These are phyloP conservation scores for Aphanomyces stellatus DNA, from an alignment of 352 stramenopile genomes.

Conservation along the genomic window DNA sequence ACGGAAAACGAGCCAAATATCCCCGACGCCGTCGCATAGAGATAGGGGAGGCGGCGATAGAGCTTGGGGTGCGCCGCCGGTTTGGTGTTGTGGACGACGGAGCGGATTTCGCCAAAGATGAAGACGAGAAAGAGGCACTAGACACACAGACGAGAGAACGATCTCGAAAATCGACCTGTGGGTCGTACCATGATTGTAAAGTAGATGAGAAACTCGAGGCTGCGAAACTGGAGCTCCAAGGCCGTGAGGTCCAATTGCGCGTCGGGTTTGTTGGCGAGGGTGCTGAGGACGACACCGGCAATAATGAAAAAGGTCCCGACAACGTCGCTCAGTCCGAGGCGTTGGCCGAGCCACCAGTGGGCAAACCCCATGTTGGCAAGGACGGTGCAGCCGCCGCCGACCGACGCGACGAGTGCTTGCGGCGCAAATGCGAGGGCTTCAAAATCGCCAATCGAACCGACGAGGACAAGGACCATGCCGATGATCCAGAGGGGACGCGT, in stretches of 20 bases:
- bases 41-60: slow-evolving; percentile 58
- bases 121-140: slow-evolving; percentile 47
- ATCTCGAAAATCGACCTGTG: not conserved
- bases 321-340: slow-evolving; percentile 54
- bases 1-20: slow-evolving; percentile 82
- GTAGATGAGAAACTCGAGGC: slow-evolving; percentile 69
- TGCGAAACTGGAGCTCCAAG: slow-evolving; percentile 72
- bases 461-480: slow-evolving; percentile 65
- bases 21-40: slow-evolving; percentile 71
- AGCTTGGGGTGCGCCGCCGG: slow-evolving; percentile 47
- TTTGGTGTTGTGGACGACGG: slow-evolving; percentile 42
- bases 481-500: slow-evolving; percentile 77
- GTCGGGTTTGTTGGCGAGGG: slow-evolving; percentile 70
- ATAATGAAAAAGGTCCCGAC: slow-evolving; percentile 71
- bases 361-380: slow-evolving; percentile 86
- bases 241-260: slow-evolving; percentile 68
- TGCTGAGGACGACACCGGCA: slow-evolving; percentile 71
- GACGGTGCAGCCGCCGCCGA: slow-evolving; percentile 79
- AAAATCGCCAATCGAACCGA: slow-evolving; percentile 82
- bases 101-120: slow-evolving; percentile 70
- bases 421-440: slow-evolving; percentile 79
- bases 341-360: slow-evolving; percentile 73
- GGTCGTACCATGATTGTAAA: slow-evolving; percentile 55
- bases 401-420: slow-evolving; percentile 76
- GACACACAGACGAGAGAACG: slow-evolving; percentile 9